These are phyloP conservation scores for Cajanus cajan DNA, from an alignment of 306 rosid species.

Conservation along the genomic window DNA sequence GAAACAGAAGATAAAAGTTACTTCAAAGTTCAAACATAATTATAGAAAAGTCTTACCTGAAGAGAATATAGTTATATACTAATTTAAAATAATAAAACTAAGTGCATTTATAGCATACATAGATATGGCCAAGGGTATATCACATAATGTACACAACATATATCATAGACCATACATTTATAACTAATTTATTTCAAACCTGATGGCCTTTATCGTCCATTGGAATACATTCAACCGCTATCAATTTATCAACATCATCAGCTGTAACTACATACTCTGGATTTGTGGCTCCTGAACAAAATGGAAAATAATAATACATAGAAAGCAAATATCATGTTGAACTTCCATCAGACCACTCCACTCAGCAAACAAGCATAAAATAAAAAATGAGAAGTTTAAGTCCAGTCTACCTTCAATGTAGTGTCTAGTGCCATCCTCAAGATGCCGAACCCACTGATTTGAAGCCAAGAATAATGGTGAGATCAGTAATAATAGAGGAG, in stretches of 20 bases:
- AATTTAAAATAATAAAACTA: not conserved
- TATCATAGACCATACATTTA: not conserved
- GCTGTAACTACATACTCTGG: slow-evolving; percentile 93
- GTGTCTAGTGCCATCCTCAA: slow-evolving; percentile 92
- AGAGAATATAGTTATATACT: not conserved
- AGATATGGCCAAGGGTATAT: not conserved
- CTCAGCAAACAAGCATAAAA: slow-evolving; percentile 7
- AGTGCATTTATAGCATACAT: slow-evolving; percentile 3
- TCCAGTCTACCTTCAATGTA: slow-evolving; percentile 81
- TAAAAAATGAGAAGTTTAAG: not conserved
- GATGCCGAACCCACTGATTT: slow-evolving; percentile 96
- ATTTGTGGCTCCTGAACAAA: slow-evolving; percentile 87
- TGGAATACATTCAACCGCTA: slow-evolving; percentile 98
- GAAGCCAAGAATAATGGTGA: slow-evolving; percentile 24
- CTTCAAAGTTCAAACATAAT: not conserved
- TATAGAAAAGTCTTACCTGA: not conserved
- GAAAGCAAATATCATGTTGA: slow-evolving; percentile 1
- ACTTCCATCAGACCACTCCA: slow-evolving; percentile 17
- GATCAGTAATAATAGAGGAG: slow-evolving; percentile 14
- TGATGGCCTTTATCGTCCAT: slow-evolving; percentile 92
- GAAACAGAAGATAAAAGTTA: not conserved
- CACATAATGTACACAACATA: slow-evolving; percentile 3
- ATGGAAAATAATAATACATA: not conserved
- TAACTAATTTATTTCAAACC: slow-evolving; percentile 50
- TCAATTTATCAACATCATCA: slow-evolving; percentile 88